phyloP scores from a whole-genome alignment of 2,329 filamentous ascomycete species.

The Furcasterigmium furcatum region DNA sequence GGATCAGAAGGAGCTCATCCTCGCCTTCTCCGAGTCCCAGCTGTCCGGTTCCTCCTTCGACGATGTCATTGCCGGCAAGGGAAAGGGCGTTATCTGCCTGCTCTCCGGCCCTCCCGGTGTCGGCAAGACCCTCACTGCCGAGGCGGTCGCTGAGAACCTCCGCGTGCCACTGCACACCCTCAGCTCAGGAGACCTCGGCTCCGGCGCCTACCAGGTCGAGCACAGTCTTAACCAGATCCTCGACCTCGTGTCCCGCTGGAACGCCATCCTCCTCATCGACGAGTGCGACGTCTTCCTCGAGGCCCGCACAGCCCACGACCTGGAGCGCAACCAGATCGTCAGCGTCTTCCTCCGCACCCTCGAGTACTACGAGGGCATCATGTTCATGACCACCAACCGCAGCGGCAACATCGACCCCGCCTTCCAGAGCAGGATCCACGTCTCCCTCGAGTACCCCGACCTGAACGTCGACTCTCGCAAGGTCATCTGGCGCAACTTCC shows the following conservation, averaged over 20 bases:
- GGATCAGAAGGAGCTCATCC: conserved; percentile 48
- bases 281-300: conserved; percentile 42
- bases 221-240: conserved; percentile 49
- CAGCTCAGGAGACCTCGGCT: conserved; percentile 67
- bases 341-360: conserved; percentile 38
- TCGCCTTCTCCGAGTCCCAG: conserved; percentile 46
- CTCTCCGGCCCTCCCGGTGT: conserved; percentile 45
- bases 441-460: conserved; percentile 42
- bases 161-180: conserved; percentile 47
- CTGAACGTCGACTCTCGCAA: conserved; percentile 31
- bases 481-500: conserved; percentile 36
- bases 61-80: conserved; percentile 51
- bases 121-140: conserved; percentile 48
- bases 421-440: conserved; percentile 44
- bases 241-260: conserved; percentile 61
- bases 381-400: conserved; percentile 47
- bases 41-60: conserved; percentile 42
- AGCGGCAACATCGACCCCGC: conserved; percentile 41
- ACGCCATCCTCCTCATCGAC: conserved; percentile 34
- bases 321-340: conserved; percentile 27
- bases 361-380: conserved; percentile 45
- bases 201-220: conserved; percentile 62
- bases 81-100: conserved; percentile 63
- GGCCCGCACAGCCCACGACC: conserved; percentile 27
- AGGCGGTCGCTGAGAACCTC: conserved; percentile 46